Evolutionary conservation across 208 protist genomes (phyloP), one percentile per base, ranked within the genome.

Genomic region (Trypanosoma scelopori): DNA sequence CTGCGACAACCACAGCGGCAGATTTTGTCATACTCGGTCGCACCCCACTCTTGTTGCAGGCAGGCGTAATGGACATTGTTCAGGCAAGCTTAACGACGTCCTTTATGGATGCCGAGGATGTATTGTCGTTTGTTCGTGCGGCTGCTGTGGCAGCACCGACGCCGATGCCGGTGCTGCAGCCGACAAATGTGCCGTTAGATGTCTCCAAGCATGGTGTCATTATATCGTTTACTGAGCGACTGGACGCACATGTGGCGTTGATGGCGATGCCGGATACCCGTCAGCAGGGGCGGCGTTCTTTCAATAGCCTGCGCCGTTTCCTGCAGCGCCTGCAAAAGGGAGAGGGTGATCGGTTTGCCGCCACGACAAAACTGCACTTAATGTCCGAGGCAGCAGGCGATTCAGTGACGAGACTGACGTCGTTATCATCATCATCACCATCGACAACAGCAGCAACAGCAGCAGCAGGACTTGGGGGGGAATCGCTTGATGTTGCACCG

Each of bases 221-320:
- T 53, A 39, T 65, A 28, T 65, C 61, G 2, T 66, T 66, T 28
- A 66, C 61, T 9, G 61, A 66, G 37, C 27, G 61, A 16, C 12
- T 66, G 22, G 50, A 66, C 3, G 23, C 49, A 7, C 32, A 27
- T 5, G 49, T 37, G 35, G 61, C 61, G 22, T 22, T 15, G 47
- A 35, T 20, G 20, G 61, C 61, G 15, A 66, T 66, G 50, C 61
- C 61, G 2, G 50, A 66, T 4, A 12, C 11, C 15, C 27, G 35
- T 16, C 13, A 46, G 39, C 12, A 55, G 9, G 15, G 16, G 25
- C 27, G 50, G 35, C 47, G 61, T n/a, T 57, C 61, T n/a, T 66
- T 66, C 48, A 39, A 47, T n/a, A 66, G 61, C 48, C 61, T 66
- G 4, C 61, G 61, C 20, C 49, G 61, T 0, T 66, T 66, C 35